phyloP scores from a whole-genome alignment of 2,329 filamentous ascomycete species.

The Geosmithia flava region DNA sequence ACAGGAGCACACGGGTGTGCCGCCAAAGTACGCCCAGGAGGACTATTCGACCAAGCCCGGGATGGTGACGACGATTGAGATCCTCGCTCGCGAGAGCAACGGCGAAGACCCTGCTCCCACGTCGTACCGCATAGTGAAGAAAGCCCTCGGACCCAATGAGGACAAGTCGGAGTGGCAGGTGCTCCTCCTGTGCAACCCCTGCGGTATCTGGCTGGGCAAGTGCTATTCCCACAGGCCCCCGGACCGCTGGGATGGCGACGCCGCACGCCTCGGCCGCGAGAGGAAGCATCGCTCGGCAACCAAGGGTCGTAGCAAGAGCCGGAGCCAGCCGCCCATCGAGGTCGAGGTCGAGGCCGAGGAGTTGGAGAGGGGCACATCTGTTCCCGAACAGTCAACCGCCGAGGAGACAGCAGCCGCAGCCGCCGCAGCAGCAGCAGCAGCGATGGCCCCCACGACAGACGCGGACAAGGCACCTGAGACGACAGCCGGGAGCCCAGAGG shows the following conservation, averaged over 20 bases:
- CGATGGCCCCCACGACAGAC: neutral
- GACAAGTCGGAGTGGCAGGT: constrained; percentile 58
- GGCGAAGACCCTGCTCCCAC: constrained; percentile 19
- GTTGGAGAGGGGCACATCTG: neutral
- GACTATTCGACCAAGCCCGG: constrained; percentile 60
- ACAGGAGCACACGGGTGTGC: constrained; percentile 54
- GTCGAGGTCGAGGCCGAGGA: neutral
- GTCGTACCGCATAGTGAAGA: constrained; percentile 67
- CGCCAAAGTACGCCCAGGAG: constrained; percentile 45
- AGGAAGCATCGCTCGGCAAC: constrained; percentile 30
- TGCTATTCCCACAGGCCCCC: constrained; percentile 73
- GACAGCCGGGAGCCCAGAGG: constrained; percentile 37
- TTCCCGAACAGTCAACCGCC: neutral
- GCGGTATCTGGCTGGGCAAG: constrained; percentile 89
- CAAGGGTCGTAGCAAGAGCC: constrained; percentile 30
- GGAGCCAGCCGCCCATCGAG: neutral
- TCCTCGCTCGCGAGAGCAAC: constrained; percentile 52
- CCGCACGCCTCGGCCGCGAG: constrained; percentile 36
- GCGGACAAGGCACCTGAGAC: neutral
- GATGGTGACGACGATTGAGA: constrained; percentile 61
- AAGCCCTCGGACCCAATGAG: constrained; percentile 47
- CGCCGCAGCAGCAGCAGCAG: neutral
- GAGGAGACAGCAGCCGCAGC: constrained; percentile 12
- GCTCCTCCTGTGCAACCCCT: constrained; percentile 83
- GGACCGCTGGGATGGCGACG: constrained; percentile 67